Percentiles rank a stretch among this genome's conserved stretches.
These are phyloP conservation scores for Mortierella hygrophila DNA, from an alignment of 192 early-diverging fungal species.

Conservation along the genomic window DNA sequence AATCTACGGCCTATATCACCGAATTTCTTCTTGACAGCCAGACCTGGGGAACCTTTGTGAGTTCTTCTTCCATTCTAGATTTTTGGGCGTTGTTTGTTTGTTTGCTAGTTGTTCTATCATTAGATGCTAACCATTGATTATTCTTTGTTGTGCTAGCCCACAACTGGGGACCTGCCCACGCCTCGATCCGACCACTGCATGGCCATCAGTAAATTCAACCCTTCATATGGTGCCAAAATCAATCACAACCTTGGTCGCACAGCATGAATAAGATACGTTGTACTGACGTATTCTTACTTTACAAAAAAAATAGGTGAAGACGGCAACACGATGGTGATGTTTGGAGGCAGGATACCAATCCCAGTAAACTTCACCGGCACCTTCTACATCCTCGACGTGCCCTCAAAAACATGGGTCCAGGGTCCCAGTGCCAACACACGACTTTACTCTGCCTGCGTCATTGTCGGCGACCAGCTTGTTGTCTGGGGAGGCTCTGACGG, in stretches of 20 bases:
- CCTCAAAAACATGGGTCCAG: slow-evolving; percentile 4
- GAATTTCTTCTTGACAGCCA: neutral
- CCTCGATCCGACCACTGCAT: slow-evolving; percentile 8
- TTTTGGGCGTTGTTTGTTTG: neutral
- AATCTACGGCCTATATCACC: neutral
- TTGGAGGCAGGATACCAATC: slow-evolving; percentile 13
- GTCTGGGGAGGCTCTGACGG: slow-evolving; percentile 15
- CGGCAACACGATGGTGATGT: slow-evolving; percentile 6
- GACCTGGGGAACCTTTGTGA: slow-evolving; percentile 1
- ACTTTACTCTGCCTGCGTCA: neutral
- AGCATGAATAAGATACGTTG: neutral
- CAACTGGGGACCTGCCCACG: neutral
- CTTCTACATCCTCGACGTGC: neutral
- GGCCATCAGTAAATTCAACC: neutral
- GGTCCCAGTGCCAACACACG: neutral
- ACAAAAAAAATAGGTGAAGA: slow-evolving; percentile 8
- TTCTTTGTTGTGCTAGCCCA: neutral
- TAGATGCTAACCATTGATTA: neutral
- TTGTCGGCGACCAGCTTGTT: slow-evolving; percentile 13
- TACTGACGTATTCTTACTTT: neutral
- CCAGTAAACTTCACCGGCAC: neutral
- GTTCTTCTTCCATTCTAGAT: neutral
- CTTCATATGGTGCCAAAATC: neutral
- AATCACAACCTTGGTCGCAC: neutral
- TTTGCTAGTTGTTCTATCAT: neutral